Evolutionary conservation across 441 rosid species (phyloP).

Genomic region (Rhodomyrtus psidioides): DNA sequence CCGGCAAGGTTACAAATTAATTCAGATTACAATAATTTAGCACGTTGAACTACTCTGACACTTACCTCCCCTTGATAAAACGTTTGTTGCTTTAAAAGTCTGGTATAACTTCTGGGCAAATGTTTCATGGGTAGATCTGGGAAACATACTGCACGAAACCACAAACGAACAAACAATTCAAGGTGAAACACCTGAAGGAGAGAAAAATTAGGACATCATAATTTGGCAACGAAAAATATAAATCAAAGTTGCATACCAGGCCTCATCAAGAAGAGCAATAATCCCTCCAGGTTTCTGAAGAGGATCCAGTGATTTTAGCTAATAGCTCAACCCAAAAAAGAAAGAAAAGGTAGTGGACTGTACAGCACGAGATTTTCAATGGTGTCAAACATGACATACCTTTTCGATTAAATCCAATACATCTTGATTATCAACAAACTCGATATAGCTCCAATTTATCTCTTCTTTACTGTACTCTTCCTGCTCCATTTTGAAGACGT

Average conservation of each 20-base stretch:
- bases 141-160: conserved; percentile 7
- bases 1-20: not conserved
- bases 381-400: conserved; percentile 11
- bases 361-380: not conserved
- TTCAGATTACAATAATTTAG: not conserved
- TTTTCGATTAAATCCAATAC: conserved; percentile 71
- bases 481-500: conserved; percentile 80
- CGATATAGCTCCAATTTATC: conserved; percentile 75
- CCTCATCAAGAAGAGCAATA: conserved; percentile 12
- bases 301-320: not conserved
- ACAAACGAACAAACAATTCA: not conserved
- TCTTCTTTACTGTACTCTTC: conserved; percentile 68
- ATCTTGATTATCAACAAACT: conserved; percentile 72
- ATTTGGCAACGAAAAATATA: not conserved
- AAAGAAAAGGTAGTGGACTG: not conserved
- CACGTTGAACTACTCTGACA: not conserved
- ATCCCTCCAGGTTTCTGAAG: conserved; percentile 12
- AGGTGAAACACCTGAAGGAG: not conserved
- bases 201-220: not conserved
- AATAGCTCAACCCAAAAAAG: not conserved
- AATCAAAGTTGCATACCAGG: conserved; percentile 4
- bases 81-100: conserved; percentile 9
- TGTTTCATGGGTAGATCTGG: conserved; percentile 13
- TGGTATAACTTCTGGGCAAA: conserved; percentile 15
- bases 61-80: conserved; percentile 17